Conservation (phyloP, 1,139 yeast genomes). For the Kazachstania sp. region DNA sequence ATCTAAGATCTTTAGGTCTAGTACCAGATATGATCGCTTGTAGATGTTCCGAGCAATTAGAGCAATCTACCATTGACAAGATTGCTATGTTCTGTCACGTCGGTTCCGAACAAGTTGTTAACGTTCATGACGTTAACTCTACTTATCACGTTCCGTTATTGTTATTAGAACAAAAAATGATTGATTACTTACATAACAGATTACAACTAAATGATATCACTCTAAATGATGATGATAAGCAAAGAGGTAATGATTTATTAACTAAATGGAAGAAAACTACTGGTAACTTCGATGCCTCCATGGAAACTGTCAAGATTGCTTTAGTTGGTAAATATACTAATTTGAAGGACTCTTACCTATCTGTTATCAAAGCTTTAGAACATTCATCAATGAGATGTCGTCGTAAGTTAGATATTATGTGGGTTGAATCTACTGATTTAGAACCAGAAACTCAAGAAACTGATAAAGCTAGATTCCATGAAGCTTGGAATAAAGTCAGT, state of each 20-base stretch:
- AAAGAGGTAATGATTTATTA: constrained; percentile 63
- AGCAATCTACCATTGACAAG: constrained; percentile 76
- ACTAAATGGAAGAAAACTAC: constrained; percentile 76
- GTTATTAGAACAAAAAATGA: constrained; percentile 77
- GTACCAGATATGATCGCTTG: constrained; percentile 97
- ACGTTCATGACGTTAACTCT: constrained; percentile 93
- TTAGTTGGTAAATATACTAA: constrained; percentile 95
- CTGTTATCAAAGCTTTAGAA: constrained; percentile 91
- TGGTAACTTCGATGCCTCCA: constrained; percentile 65
- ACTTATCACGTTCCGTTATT: constrained; percentile 95
- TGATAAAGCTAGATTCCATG: constrained; percentile 74
- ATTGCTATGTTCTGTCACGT: constrained; percentile 99
- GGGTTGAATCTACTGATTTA: constrained; percentile 93
- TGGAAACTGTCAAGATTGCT: constrained; percentile 85
- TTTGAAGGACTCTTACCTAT: constrained; percentile 87
- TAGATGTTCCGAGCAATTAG: constrained; percentile 83
- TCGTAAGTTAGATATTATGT: constrained; percentile 73
- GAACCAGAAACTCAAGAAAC: constrained; percentile 60
- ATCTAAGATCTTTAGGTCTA: constrained; percentile 88
- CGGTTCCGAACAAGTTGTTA: constrained; percentile 93
- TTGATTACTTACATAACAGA: constrained; percentile 64
- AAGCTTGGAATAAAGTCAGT: constrained; percentile 92
- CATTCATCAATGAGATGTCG: constrained; percentile 89
- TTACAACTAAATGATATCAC: constrained; percentile 48
- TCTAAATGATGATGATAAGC: constrained; percentile 46